Evolutionary conservation across 176 grass and related monocot species (phyloP).

Genomic region (Aechmea fasciata): DNA sequence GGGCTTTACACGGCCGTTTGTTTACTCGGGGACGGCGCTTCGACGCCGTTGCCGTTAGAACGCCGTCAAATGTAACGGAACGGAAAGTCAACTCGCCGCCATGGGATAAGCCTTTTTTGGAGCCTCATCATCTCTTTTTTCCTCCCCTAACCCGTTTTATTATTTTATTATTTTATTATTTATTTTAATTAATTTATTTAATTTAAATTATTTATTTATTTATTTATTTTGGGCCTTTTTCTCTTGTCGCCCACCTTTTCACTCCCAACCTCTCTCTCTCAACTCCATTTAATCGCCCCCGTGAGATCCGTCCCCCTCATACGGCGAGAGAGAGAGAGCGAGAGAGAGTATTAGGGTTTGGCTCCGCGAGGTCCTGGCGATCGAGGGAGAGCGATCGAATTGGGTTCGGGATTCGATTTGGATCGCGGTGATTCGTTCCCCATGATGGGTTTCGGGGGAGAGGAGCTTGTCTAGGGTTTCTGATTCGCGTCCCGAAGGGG

Average conservation of each 20-base stretch:
- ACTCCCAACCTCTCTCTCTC: conserved; percentile 1
- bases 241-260: not conserved
- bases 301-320: not conserved
- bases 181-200: too few relatives aligned
- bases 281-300: conserved; percentile 9
- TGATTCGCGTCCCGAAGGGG: not conserved
- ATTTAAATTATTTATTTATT: too few relatives aligned
- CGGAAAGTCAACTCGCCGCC: conserved; percentile 39
- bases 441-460: not conserved
- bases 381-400: not conserved
- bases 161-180: not conserved
- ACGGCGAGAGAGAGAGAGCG: not conserved
- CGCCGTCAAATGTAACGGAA: conserved; percentile 18
- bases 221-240: not conserved
- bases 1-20: not conserved
- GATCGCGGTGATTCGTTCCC: too few relatives aligned
- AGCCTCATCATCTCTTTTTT: conserved; percentile 9
- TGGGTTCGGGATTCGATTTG: too few relatives aligned
- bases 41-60: not conserved
- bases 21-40: not conserved
- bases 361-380: not conserved
- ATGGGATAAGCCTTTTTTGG: conserved; percentile 23
- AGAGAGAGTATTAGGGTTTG: not conserved
- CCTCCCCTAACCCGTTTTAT: conserved; percentile 5
- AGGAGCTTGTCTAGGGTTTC: conserved; percentile 6